These are phyloP conservation scores for Cardiospermum halicacabum DNA, from an alignment of 345 rosid genomes.

Conservation along the genomic window DNA sequence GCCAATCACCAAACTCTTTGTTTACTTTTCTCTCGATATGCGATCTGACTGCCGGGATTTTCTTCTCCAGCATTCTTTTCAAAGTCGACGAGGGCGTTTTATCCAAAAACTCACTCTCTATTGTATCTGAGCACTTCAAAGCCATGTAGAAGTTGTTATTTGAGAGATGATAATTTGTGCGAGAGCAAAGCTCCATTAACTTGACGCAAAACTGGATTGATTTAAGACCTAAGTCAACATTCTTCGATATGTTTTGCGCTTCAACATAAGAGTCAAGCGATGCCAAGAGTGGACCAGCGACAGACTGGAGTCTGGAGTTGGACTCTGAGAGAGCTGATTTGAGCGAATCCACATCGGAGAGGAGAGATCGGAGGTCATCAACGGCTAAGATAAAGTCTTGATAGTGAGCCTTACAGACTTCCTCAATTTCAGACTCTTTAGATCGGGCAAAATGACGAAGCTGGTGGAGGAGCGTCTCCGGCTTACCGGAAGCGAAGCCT, in stretches of 20 bases:
- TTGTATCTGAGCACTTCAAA: conserved; percentile 72
- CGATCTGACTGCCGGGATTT: conserved; percentile 75
- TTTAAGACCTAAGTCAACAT: conserved; percentile 64
- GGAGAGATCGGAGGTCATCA: conserved; percentile 94
- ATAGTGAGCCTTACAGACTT: conserved; percentile 95
- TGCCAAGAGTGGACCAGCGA: conserved; percentile 71
- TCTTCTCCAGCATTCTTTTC: conserved; percentile 79
- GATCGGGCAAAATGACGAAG: conserved; percentile 85
- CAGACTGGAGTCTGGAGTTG: conserved; percentile 77
- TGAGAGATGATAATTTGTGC: conserved; percentile 73
- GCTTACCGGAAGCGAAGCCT: conserved; percentile 73
- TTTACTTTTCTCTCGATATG: conserved; percentile 78
- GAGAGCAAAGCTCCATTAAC: conserved; percentile 71
- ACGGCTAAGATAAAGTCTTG: conserved; percentile 97
- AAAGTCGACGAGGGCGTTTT: conserved; percentile 68
- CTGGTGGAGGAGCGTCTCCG: conserved; percentile 79
- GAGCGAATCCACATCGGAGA: conserved; percentile 91
- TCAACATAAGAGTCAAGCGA: conserved; percentile 76
- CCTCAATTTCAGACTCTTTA: conserved; percentile 95
- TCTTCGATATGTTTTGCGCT: conserved; percentile 60
- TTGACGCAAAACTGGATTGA: conserved; percentile 48
- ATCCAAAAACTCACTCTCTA: conserved; percentile 60
- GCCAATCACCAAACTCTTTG: conserved; percentile 92
- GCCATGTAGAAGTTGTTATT: conserved; percentile 73
- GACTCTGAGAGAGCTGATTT: conserved; percentile 88